Base-by-base conservation (phyloP, 108 stramenopile species). In the Parmales sp. region DNA sequence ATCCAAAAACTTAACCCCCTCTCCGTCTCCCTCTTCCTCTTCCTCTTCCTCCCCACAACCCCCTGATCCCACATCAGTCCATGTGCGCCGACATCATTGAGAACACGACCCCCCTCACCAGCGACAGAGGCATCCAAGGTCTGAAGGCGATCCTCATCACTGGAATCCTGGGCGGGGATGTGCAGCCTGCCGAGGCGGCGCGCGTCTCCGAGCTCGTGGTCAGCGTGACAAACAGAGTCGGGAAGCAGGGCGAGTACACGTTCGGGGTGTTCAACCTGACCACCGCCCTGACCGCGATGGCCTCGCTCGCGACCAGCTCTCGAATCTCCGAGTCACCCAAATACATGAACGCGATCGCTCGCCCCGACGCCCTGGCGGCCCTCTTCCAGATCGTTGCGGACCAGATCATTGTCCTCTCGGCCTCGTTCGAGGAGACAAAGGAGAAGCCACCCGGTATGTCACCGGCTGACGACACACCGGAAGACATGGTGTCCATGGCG, bases 181-280 rank as follows among this genome's bases (percentile, higher is more conserved):
- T 48, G 22, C 46, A n/a, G 22, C 46, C 46, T 0, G 46, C 46
- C 23, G 46, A n/a, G 22, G 46, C 22, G 19, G 23, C 22, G 3
- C 22, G 23, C 22, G 46, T 48, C 16, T 23, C 46, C 22, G 46
- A 48, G 41, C 87, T 92, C 73, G 89, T 92, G 87, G 86, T 85
- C 50, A 90, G 89, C 81, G 87, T 92, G 65, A 80, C 88, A 50
- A 88, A 89, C 69, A 92, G 90, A 80, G 89, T 88, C 76, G 91
- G 91, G 43, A 90, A 90, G 76, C 89, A 92, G 76, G 88, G 88
- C 31, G 88, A 92, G 65, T 92, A 92, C 71, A 87, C 91, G 6
- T 89, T 88, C 41, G 91, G 91, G 63, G 91, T 92, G 50, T 92
- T 92, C 85, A 92, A 92, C 83, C 84, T 92, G 18, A 89, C 88